Base-by-base conservation (phyloP, 192 early-diverging fungal species). In the Umbelopsis ramanniana region DNA sequence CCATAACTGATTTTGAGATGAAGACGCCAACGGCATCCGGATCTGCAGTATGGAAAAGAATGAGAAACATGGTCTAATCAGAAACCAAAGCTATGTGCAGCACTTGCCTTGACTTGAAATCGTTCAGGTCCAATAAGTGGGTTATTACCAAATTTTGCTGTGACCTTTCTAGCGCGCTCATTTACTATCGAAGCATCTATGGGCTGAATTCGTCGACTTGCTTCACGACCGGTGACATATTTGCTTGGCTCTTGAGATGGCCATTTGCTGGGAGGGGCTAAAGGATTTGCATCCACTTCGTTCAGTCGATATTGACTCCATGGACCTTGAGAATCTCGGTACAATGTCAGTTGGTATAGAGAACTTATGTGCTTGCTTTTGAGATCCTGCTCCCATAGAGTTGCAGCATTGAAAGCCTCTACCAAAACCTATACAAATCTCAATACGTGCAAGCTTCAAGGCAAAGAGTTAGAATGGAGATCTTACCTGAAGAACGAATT, bases 211-310 rank as follows among this genome's bases (percentile, higher is more conserved):
- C 57, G 57, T 26, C 57, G 23, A 63, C 57, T 63, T 37, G 57
- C 57, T 19, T 63, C 57, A n/a, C 57, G 26, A 14, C 57, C 57
- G 37, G 11, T 37, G 2, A 63, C 19, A 37, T 63, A 63, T 24
- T 83, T 79, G 7, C 77, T 19, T 47, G 80, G 52, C 3, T 74
- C 67, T n/a, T 80, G 66, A 43, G 73, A 73, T 22, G 82, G 82
- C 23, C 79, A 78, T 23, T 69, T 63, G 26, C 57, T 63, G 11
- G 57, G 57, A 7, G 57, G 57, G 3, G 57, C 73, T 35, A 84
- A 69, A 11, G 83, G 83, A 46, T 82, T 84, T 37, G 74, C 79
- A 70, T 84, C 83, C 0, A 82, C 69, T 37, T 84, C 77, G 47
- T 82, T 74, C 38, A 84, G 52, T 46, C 83, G 67, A 46, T 84